Base-by-base conservation (phyloP, 768 basidiomycete species). In the Boletus rubroflammeus region DNA sequence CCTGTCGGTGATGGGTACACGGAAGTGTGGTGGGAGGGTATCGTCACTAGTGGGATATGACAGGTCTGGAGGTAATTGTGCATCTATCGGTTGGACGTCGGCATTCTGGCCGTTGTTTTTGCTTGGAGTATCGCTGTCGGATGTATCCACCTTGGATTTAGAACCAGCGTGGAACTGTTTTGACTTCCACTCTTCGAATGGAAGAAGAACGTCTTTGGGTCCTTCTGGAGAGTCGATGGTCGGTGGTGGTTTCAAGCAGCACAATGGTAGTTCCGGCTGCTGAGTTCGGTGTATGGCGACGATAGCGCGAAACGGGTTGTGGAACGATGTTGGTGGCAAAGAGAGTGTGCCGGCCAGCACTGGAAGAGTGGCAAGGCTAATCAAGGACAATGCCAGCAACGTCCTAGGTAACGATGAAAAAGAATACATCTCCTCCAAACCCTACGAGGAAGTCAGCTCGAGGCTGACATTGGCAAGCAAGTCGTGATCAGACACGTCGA, bases 151-250 rank as follows among this genome's bases (percentile, higher is more conserved):
- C 31, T 43, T 46, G 19, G 46, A 19, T 28, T 42, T 56, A 7
- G 48, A 65, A n/a, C 69, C 64, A 13, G 63, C 67, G 56, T 81
- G 76, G 44, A 75, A 63, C 53, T 85, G 86, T 59, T 81, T 88
- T 31, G 81, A 81, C 64, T 91, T 91, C 91, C 91, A 94, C 60
- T 93, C 91, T 62, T 93, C 88, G 63, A 94, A 94, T 0, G 89
- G 88, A 21, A 91, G 79, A 21, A 93, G 72, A 6, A 86, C 70
- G 49, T 85, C 82, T 47, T 84, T 84, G 5, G 78, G 71, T 7
- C 74, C 72, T 40, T 82, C 78, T 36, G 73, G 67, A 3, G 80
- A 67, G 41, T 72, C 68, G 4, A 50, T 31, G 11, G 53, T 72
- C 15, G 72, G 63, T 0, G 68, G 65, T 5, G 85, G 81, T 43